Conservation (phyloP, 2,329 filamentous ascomycete genomes). For the Chaetothyriales sp. region DNA sequence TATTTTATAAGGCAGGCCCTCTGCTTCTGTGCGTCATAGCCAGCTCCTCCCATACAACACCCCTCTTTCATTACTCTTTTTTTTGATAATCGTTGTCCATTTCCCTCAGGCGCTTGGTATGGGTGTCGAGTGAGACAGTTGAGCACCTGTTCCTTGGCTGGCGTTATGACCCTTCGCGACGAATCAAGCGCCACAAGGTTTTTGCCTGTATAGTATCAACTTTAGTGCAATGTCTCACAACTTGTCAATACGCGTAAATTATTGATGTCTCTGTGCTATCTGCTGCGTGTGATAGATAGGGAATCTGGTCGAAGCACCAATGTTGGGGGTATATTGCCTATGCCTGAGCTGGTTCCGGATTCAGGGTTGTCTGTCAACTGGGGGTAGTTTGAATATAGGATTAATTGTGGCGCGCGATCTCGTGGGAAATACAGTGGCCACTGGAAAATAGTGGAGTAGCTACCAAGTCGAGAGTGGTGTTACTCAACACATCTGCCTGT, state of each 20-base stretch:
- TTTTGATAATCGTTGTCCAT: not conserved
- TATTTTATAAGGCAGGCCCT: not conserved
- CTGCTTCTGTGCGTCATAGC: not conserved
- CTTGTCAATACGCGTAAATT: not conserved
- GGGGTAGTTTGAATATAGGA: not conserved
- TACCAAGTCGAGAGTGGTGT: not conserved
- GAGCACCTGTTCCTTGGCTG: not conserved
- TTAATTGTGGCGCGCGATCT: not conserved
- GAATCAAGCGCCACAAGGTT: not conserved
- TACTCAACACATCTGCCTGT: not conserved
- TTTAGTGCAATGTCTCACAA: not conserved
- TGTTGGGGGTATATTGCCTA: not conserved
- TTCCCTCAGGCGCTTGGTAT: too few relatives aligned
- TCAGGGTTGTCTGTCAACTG: not conserved
- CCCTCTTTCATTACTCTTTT: not conserved
- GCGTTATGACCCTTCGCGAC: not conserved
- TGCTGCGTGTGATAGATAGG: not conserved
- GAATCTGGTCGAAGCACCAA: not conserved
- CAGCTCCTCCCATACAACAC: not conserved
- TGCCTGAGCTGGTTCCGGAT: not conserved
- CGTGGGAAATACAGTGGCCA: not conserved
- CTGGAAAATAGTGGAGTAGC: not conserved
- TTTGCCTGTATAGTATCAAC: too few relatives aligned
- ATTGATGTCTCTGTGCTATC: not conserved
- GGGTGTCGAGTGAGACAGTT: too few relatives aligned